phyloP scores from a whole-genome alignment of 306 rosid genomes.

The Oxytropis ochrocephala region DNA sequence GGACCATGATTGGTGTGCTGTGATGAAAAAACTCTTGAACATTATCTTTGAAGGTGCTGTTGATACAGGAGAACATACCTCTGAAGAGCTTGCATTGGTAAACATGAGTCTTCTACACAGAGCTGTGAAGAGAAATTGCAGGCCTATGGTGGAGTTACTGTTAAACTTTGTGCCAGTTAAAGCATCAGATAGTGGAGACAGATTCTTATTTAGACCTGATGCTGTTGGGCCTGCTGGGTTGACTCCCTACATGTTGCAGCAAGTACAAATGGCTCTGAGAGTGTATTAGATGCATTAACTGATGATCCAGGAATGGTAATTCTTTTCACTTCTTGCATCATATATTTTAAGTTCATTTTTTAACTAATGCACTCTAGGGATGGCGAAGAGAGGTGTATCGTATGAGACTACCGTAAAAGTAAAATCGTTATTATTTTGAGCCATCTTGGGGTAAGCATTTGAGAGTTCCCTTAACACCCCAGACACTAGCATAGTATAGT shows the following conservation, averaged over 20 bases:
- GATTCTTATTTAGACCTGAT: constrained; percentile 70
- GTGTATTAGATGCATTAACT: constrained; percentile 72
- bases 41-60: constrained; percentile 61
- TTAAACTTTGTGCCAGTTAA: constrained; percentile 47
- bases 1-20: constrained; percentile 89
- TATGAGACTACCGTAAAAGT: background rate
- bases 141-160: constrained; percentile 66
- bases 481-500: too few species aligned
- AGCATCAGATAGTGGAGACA: constrained; percentile 18
- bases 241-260: constrained; percentile 95
- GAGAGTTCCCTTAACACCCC: too few species aligned
- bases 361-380: background rate
- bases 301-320: constrained; percentile 87
- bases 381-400: background rate
- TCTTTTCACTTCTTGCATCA: constrained; percentile 2
- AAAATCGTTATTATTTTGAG: background rate
- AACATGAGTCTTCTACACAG: constrained; percentile 74
- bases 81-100: constrained; percentile 50
- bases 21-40: constrained; percentile 63
- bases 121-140: constrained; percentile 72
- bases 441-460: too few species aligned
- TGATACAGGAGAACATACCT: constrained; percentile 49
- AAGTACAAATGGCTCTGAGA: constrained; percentile 55
- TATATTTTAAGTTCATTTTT: background rate
- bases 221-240: constrained; percentile 59